Conservation (phyloP, 306 rosid species). For the Prunus mume region DNA sequence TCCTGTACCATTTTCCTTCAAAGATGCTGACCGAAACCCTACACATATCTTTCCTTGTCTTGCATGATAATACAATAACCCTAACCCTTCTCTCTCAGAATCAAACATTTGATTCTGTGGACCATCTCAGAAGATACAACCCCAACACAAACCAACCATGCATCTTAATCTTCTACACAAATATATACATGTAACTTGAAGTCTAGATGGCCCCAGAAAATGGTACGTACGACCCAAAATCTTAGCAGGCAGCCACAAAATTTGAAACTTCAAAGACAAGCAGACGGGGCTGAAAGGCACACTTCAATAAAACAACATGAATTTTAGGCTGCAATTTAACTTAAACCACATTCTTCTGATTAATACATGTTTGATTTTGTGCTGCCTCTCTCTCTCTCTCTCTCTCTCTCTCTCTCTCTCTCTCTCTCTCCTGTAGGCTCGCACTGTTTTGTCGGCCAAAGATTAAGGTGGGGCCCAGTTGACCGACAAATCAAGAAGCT, state of each 20-base stretch:
- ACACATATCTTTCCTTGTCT: conserved; percentile 5
- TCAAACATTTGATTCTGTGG: conserved; percentile 21
- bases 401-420: no score
- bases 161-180: neutral
- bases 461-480: conserved; percentile 17
- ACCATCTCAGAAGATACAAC: conserved; percentile 20
- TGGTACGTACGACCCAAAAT: neutral
- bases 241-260: neutral
- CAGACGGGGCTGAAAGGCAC: neutral
- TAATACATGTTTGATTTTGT: neutral
- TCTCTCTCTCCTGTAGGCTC: neutral
- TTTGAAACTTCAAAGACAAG: neutral
- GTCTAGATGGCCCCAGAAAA: neutral
- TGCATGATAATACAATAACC: neutral
- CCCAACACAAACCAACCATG: neutral
- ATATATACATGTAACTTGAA: neutral
- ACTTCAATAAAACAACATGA: neutral
- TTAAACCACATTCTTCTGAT: no score
- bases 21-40: neutral
- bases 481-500: conserved; percentile 47
- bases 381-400: no score
- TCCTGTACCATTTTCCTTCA: neutral
- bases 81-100: neutral
- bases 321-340: neutral
- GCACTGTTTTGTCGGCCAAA: conserved; percentile 63